Conservation (phyloP, 208 protist genomes). For the Leptomonas pyrrhocoris region DNA sequence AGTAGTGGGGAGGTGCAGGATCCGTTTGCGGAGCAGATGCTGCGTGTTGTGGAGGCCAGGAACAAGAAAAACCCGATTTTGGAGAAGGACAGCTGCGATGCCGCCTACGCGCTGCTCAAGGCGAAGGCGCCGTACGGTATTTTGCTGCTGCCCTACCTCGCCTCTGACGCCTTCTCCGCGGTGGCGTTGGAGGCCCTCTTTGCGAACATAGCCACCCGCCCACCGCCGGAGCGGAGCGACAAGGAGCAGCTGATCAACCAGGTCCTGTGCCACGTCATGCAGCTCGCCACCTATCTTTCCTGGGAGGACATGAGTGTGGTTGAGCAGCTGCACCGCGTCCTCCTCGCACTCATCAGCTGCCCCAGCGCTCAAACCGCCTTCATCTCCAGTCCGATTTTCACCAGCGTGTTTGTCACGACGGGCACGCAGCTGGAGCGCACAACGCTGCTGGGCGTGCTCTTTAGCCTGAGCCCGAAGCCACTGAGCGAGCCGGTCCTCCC, state of each 20-base stretch:
- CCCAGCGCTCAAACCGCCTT: slow-evolving; percentile 42
- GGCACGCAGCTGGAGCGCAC: slow-evolving; percentile 69
- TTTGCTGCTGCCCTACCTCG: slow-evolving; percentile 79
- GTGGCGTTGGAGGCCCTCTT: slow-evolving; percentile 70
- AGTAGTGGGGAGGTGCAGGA: slow-evolving; percentile 24
- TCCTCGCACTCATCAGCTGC: slow-evolving; percentile 58
- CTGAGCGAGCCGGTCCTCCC: slow-evolving; percentile 11
- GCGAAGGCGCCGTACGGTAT: slow-evolving; percentile 44
- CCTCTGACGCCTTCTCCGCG: slow-evolving; percentile 57
- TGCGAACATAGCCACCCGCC: slow-evolving; percentile 49
- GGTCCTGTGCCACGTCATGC: slow-evolving; percentile 65
- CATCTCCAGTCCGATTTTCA: slow-evolving; percentile 62
- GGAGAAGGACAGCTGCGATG: slow-evolving; percentile 46
- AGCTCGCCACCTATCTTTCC: slow-evolving; percentile 46
- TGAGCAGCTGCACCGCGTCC: slow-evolving; percentile 45
- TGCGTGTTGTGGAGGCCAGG: slow-evolving; percentile 43
- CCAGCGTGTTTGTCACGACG: slow-evolving; percentile 40
- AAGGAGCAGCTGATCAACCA: slow-evolving; percentile 65
- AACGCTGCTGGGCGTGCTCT: slow-evolving; percentile 77
- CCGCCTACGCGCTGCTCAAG: slow-evolving; percentile 51
- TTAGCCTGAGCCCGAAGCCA: slow-evolving; percentile 58
- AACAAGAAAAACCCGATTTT: slow-evolving; percentile 41
- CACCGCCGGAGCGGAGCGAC: slow-evolving; percentile 34
- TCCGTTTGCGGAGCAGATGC: slow-evolving; percentile 61
- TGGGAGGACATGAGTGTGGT: slow-evolving; percentile 55